Evolutionary conservation across 2,329 filamentous ascomycete genomes (phyloP), one percentile per base, ranked within the genome.

Genomic region (Paramyrothecium sp.): DNA sequence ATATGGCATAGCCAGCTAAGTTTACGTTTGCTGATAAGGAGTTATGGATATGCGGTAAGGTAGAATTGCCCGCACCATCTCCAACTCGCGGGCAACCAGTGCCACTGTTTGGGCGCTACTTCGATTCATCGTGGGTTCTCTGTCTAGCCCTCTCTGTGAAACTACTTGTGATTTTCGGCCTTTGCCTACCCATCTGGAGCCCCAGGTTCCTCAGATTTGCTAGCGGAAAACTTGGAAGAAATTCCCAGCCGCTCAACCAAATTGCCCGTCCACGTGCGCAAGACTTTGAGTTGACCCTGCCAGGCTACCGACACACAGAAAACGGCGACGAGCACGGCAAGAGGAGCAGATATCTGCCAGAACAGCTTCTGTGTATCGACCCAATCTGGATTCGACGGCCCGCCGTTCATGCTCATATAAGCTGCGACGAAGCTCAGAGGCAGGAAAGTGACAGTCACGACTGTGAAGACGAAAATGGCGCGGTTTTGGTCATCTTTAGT

Each of bases 391-490:
- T 49, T 51, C 3, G 54, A 55, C 8, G 55, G 54, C 13, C 58
- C 54, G 13, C 49, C 58, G 26, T 69, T 70, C 70, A 72, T 72
- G 30, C 69, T 67, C n/a, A 73, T 51, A 54, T 68, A 71, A 51
- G 65, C 62, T 1, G 69, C 63, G 23, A 72, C 58, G 38, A 72
- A 72, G 7, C 67, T 68, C 21, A 71, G 53, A 2, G 70, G 70
- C 41, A 71, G 54, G 54, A 72, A 72, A 4, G 70, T 61, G 5
- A 68, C 58, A 0, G 70, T 66, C 10, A 71, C 66, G 21, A 71
- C 62, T 0, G 70, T 71, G 53, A 73, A 71, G 2, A 71, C 60
- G 2, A 69, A 53, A 34, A 72, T 68, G 1, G 69, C 67, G 41
- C 65, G 65, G 44, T 60, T 60, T 20, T 70, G 59, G 41, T 67